A percentile compares a stretch with the other conserved stretches of the same genome.
Conservation (phyloP, 768 basidiomycete species). For the Chlorophyllum brunneum region DNA sequence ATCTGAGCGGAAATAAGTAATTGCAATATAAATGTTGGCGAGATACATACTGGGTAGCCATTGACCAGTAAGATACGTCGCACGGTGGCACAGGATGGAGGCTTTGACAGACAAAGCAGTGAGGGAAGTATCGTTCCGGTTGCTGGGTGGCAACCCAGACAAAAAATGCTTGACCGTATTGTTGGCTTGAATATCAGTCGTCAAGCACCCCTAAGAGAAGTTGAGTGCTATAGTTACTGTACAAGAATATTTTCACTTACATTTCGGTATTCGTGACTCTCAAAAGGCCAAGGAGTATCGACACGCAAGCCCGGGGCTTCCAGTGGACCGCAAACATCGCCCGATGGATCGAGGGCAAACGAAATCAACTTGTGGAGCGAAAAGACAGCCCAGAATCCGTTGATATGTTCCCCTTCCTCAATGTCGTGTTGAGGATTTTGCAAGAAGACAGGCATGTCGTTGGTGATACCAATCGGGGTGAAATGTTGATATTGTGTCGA, state of each 20-base stretch:
- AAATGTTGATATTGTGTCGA: slow-evolving; percentile 32
- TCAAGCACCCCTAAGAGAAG: slow-evolving; percentile 37
- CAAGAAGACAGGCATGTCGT: slow-evolving; percentile 40
- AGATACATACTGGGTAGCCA: slow-evolving; percentile 36
- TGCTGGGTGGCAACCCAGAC: slow-evolving; percentile 27
- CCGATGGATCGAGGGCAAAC: slow-evolving; percentile 47
- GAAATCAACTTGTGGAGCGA: slow-evolving; percentile 54
- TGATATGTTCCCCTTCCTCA: slow-evolving; percentile 67
- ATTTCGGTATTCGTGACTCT: slow-evolving; percentile 34
- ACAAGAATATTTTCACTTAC: slow-evolving; percentile 20
- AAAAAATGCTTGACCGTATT: slow-evolving; percentile 50
- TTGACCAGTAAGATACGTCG: slow-evolving; percentile 49
- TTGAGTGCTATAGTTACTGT: slow-evolving; percentile 12
- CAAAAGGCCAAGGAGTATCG: slow-evolving; percentile 53
- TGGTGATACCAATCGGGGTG: slow-evolving; percentile 32
- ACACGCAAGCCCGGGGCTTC: slow-evolving; percentile 47
- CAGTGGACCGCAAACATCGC: slow-evolving; percentile 50
- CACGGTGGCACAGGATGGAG: slow-evolving; percentile 54
- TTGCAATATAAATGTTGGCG: neutral
- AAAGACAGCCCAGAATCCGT: slow-evolving; percentile 63
- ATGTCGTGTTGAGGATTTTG: slow-evolving; percentile 37
- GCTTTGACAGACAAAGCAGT: slow-evolving; percentile 49
- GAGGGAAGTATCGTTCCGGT: slow-evolving; percentile 31
- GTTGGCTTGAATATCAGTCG: slow-evolving; percentile 39
- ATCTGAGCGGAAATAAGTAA: slow-evolving; percentile 25